phyloP scores from a whole-genome alignment of 495 filamentous ascomycete species.

The Rostrohypoxylon terebratum region DNA sequence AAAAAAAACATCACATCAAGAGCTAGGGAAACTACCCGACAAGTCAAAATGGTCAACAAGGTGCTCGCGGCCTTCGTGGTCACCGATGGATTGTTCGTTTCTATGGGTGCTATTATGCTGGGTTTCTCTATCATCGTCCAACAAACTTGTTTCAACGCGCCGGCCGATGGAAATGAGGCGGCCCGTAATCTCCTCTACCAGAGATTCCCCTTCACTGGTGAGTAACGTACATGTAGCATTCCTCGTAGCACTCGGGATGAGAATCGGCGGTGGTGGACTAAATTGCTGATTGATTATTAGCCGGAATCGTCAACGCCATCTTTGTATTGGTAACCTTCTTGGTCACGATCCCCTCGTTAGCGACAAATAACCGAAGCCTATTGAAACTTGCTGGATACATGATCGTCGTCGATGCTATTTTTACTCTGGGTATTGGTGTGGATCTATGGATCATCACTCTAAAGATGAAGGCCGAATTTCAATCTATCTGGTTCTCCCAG shows the following conservation, averaged over 20 bases:
- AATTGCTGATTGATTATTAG: slow-evolving; percentile 55
- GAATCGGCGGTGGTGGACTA: background rate
- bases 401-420: slow-evolving; percentile 68
- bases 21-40: slow-evolving; percentile 29
- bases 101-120: slow-evolving; percentile 71
- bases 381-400: slow-evolving; percentile 70
- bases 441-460: slow-evolving; percentile 78
- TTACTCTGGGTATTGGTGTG: slow-evolving; percentile 73
- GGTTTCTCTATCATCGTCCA: slow-evolving; percentile 70
- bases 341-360: slow-evolving; percentile 69
- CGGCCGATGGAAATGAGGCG: slow-evolving; percentile 65
- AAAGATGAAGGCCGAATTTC: slow-evolving; percentile 68
- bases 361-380: slow-evolving; percentile 67
- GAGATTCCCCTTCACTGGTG: slow-evolving; percentile 70
- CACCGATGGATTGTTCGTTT: slow-evolving; percentile 70
- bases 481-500: slow-evolving; percentile 66
- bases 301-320: slow-evolving; percentile 73
- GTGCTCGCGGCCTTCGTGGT: slow-evolving; percentile 68
- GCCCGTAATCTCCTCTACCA: slow-evolving; percentile 72
- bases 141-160: slow-evolving; percentile 60
- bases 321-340: slow-evolving; percentile 69
- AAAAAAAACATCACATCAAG: slow-evolving; percentile 30
- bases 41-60: slow-evolving; percentile 65
- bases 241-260: background rate
- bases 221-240: slow-evolving; percentile 26